Evolutionary conservation across 208 protist species (phyloP), one percentile per base, ranked within the genome.

Genomic region (Acanthamoeba pearcei): DNA sequence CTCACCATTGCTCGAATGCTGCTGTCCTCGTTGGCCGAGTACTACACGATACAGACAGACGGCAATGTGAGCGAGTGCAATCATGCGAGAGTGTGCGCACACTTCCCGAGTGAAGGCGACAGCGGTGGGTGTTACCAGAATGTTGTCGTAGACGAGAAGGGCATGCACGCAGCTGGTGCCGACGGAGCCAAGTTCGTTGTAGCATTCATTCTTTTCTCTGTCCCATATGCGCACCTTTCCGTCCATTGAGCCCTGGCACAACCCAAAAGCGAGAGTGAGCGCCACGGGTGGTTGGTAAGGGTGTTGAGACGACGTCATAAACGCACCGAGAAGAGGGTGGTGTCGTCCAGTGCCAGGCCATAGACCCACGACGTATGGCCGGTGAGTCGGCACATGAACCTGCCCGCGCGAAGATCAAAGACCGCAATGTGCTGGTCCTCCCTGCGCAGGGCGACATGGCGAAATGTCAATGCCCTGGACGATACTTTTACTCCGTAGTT

Each of bases 81-180:
- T 49, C n/a, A 27, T n/a, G 72, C 15, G 72, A n/a, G 17, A 49
- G 38, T 51, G 24, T 42, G 66, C 5, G 24, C 5, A 49, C 46
- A 12, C n/a, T 29, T 19, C 55, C 22, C 13, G 55, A 6, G 55
- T 60, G 55, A 6, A 60, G 2, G 55, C 55, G 55, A 15, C 5
- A 24, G 55, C 55, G 55, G 55, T 24, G 15, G 6, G 19, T 12
- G 51, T n/a, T 89, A 89, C 80, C 51, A 89, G 22, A n/a, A 66
- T n/a, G n/a, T 13, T 64, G 32, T 89, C 80, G 80, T 89, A 42
- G 49, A 66, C 9, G 53, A 89, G 80, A 10, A 89, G 51, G 12
- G 51, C 27, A n/a, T 89, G 80, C 51, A 89, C 80, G 80, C 80
- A 89, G 80, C 80, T 89, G 27, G 51, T 89, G 80, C 80, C 35